Evolutionary conservation across 129 eudicot species (phyloP).

Genomic region (Helianthus annuus): HanXRQr2.0-SUNRISE NC_035440.2:85011803-85012302

Average conservation of each 20-base stretch:
- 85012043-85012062: conserved; percentile 75
- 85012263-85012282: too few relatives aligned
- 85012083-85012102: conserved; percentile 88
- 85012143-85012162: too few relatives aligned
- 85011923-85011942: background rate
- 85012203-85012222: too few relatives aligned
- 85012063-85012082: conserved; percentile 85
- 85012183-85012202: too few relatives aligned
- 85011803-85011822: conserved; percentile 85
- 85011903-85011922: background rate
- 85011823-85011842: conserved; percentile 80
- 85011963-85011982: conserved; percentile 94
- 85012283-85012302: too few relatives aligned
- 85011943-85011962: conserved; percentile 69
- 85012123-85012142: background rate
- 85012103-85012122: conserved; percentile 64
- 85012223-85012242: too few relatives aligned
- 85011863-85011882: conserved; percentile 55
- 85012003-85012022: conserved; percentile 90
- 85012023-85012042: conserved; percentile 79
- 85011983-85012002: conserved; percentile 90
- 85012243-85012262: too few relatives aligned
- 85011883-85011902: background rate
- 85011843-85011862: conserved; percentile 70
- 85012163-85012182: too few relatives aligned